Base-by-base conservation (phyloP, 225 moss, liverwort and hornwort genomes). In the Marchantia paleacea region DNA sequence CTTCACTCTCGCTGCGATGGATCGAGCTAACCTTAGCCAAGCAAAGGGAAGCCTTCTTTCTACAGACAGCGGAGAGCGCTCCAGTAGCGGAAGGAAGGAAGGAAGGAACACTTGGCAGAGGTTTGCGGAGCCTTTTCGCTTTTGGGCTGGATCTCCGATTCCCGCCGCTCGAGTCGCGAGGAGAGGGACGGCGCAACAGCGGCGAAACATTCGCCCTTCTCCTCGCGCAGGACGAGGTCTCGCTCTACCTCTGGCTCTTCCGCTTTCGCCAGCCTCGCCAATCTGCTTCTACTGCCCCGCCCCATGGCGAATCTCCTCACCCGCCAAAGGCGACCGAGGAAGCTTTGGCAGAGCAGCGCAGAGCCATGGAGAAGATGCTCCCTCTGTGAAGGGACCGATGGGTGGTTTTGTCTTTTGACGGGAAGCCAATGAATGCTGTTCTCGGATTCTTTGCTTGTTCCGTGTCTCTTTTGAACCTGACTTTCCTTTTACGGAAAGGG, bases 191-290 rank as follows among this genome's bases (percentile, higher is more conserved):
- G 72, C 72, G 72, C 72, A 51, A 72, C 10, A 72, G 72, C 13
- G 72, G 72, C 72, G 22, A 72, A 72, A 49, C 49, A 49, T 72
- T 49, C 72, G 49, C n/a, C 72, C 19, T 29, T 72, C 68, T 28
- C 19, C 7, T 68, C 68, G 68, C 39, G 39, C 39, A 5, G 3
- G 39, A 39, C 39, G n/a, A n/a, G n/a, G n/a, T n/a, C n/a, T n/a
- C n/a, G n/a, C n/a, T n/a, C n/a, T n/a, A n/a, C 66, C 26, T 28
- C 26, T 11, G 4, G 12, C 26, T 28, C 6, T 25, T 28, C 66
- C 26, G 14, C 8, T 61, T 61, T 61, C 61, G 61, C 61, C 61
- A 61, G 18, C 6, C 11, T 7, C 7, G 26, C 16, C 28, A 66
- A 10, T 66, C 26, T 10, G 24, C 66, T 66, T 14, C 6, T 2